Conservation (phyloP, 495 filamentous ascomycete genomes). For the Trichoderma parareesei region DNA sequence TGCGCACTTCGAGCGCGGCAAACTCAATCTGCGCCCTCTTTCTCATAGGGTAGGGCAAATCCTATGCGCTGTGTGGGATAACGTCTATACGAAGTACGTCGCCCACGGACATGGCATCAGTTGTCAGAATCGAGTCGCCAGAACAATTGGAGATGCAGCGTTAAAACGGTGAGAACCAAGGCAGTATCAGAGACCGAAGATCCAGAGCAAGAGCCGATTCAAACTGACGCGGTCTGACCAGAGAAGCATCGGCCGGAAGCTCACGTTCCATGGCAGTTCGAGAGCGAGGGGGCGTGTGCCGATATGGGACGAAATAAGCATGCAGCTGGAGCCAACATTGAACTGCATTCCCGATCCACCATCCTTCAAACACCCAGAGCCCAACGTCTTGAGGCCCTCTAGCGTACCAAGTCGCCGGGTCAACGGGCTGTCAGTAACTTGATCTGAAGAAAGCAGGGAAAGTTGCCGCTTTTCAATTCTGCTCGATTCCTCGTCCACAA, state of each 20-base stretch:
- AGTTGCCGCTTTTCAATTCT: neutral
- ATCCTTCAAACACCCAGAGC: neutral
- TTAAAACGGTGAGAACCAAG: neutral
- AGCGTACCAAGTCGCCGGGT: neutral
- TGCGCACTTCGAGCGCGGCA: neutral
- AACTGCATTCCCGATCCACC: no score
- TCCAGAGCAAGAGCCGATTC: neutral
- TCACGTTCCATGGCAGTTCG: no score
- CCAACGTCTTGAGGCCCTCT: neutral
- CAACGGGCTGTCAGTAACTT: neutral
- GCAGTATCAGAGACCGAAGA: neutral
- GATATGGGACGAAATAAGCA: no score
- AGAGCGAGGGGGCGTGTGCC: no score
- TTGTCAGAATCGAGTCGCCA: neutral
- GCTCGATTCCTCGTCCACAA: no score
- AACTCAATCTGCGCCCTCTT: no score
- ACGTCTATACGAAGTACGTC: neutral
- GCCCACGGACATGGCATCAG: neutral
- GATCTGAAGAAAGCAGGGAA: neutral
- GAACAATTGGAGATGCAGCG: neutral
- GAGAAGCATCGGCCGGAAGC: no score
- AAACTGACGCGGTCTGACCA: no score
- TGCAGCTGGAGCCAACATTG: no score
- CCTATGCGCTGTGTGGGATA: no score
- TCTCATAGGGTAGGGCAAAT: no score